Evolutionary conservation across 2,329 filamentous ascomycete species (phyloP).

Genomic region (Cladophialophora psammophila): DNA sequence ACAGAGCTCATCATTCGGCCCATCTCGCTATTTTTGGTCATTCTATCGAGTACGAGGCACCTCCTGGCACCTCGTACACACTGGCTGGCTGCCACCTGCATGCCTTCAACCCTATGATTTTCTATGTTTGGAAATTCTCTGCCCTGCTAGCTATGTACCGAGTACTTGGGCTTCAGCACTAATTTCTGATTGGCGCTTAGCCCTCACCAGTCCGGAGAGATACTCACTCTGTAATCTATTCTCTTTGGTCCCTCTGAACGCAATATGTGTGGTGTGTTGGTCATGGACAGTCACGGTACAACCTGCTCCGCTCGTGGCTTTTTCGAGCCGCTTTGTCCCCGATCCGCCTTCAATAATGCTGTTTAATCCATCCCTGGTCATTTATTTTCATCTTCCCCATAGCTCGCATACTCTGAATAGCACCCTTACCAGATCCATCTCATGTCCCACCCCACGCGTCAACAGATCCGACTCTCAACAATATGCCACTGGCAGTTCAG

Average conservation of each 20-base stretch:
- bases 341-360: not conserved
- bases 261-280: too few relatives aligned
- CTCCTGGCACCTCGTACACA: too few relatives aligned
- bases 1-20: not conserved
- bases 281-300: not conserved
- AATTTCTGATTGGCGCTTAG: not conserved
- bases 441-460: not conserved
- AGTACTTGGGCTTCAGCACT: not conserved
- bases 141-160: not conserved
- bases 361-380: not conserved
- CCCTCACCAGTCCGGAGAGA: not conserved
- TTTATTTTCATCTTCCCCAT: not conserved
- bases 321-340: not conserved
- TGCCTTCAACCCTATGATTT: not conserved
- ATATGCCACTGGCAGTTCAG: constrained; percentile 25
- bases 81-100: not conserved
- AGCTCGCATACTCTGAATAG: not conserved
- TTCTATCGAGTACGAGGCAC: not conserved
- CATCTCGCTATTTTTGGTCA: not conserved
- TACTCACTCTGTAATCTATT: too few relatives aligned
- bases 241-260: too few relatives aligned
- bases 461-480: constrained; percentile 13
- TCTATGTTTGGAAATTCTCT: not conserved
- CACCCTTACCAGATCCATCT: not conserved
- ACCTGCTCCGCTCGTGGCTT: not conserved